Base-by-base conservation (phyloP, 805 yeast species). In the Wickerhamia fluorescens region DNA sequence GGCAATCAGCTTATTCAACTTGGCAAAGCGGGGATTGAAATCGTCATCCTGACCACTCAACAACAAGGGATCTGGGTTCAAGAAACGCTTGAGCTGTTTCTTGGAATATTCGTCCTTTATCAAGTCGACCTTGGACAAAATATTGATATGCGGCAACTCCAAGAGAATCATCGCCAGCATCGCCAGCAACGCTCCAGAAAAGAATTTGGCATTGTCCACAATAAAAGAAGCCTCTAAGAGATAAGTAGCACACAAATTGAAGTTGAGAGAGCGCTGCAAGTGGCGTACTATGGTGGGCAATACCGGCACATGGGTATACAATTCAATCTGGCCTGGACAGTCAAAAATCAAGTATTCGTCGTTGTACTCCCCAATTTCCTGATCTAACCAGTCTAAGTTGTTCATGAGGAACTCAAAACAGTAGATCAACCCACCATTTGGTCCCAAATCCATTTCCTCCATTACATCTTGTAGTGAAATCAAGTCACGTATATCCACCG, bases 151-250 rank as follows among this genome's bases (percentile, higher is more conserved):
- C 10, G 99, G 99, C 23, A 89, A 68, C 53, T 92, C 99, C 29
- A 92, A 66, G 35, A 92, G 65, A 16, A 92, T 85, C 99, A 92
- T 92, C 1, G 98, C 95, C 14, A 94, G 80, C 99, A 92, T 92
- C 13, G 99, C 99, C 51, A 88, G 76, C 35, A 92, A 64, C 0
- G 95, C 94, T 3, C 98, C 99, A 31, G 94, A 80, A 53, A 92
- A 92, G 56, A 87, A 92, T 57, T 94, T 94, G 7, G 95, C 73
- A 25, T 76, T 71, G 53, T 92, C 99, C 33, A 89, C 67, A 25
- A 89, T 83, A 55, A 92, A 92, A 3, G 97, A 89, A 1, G 97
- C 95, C 51, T 92, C 98, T 36, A 92, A 58, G 25, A 92, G 60
- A 55, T 92, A 92, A 0, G 95, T 75, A 14, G 96, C 96, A 62